These are phyloP conservation scores for Sporisorium sorghi DNA, from an alignment of 1,284 basidiomycete genomes.

Conservation along the genomic window DNA sequence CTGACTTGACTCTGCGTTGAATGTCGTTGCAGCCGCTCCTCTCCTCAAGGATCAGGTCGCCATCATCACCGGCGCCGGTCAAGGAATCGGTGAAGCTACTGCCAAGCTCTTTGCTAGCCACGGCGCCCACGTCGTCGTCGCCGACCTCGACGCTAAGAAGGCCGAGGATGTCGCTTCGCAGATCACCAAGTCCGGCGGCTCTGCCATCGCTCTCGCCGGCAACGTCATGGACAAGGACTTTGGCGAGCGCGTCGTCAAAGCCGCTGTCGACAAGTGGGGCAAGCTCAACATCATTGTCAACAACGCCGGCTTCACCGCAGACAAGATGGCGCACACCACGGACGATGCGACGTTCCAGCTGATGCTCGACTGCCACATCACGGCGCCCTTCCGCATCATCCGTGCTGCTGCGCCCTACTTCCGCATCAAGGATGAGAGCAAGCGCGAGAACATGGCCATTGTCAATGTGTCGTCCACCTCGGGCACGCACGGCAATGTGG, in stretches of 20 bases:
- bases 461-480: constrained; percentile 57
- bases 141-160: constrained; percentile 73
- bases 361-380: constrained; percentile 77
- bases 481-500: constrained; percentile 72
- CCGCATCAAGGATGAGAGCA: constrained; percentile 77
- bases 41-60: constrained; percentile 78
- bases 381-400: constrained; percentile 80
- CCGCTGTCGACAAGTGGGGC: constrained; percentile 74
- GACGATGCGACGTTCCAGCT: constrained; percentile 84
- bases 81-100: constrained; percentile 70
- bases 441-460: constrained; percentile 75
- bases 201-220: constrained; percentile 71
- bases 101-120: constrained; percentile 84
- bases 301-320: constrained; percentile 87
- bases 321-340: constrained; percentile 86
- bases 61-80: constrained; percentile 79
- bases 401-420: constrained; percentile 85
- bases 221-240: constrained; percentile 74
- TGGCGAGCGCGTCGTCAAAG: constrained; percentile 81
- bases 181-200: constrained; percentile 79
- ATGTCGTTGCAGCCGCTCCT: constrained; percentile 26
- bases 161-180: constrained; percentile 45
- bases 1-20: background rate
- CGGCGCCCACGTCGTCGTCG: constrained; percentile 86
- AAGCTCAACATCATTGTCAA: constrained; percentile 75